These are phyloP conservation scores for Vaccinium macrocarpon DNA, from an alignment of 148 eudicot genomes.

Conservation along the genomic window DNA sequence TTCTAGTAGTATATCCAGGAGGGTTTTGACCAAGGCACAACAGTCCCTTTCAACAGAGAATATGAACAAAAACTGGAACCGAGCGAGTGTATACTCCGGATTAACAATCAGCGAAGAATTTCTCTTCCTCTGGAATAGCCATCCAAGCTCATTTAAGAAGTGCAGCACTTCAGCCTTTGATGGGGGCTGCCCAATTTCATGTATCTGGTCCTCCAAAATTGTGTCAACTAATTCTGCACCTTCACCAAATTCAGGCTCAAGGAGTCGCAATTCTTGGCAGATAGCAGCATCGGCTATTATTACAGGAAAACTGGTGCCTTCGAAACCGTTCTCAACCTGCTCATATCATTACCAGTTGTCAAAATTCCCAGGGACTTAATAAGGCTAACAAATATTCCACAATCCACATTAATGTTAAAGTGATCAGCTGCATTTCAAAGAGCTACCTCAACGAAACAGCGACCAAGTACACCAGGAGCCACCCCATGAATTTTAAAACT, in stretches of 20 bases:
- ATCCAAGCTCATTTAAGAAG: constrained; percentile 57
- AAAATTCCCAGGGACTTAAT: background rate
- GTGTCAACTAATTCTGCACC: constrained; percentile 22
- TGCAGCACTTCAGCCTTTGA: constrained; percentile 40
- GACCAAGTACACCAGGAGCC: constrained; percentile 42
- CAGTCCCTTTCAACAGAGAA: constrained; percentile 49
- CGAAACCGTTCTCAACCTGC: constrained; percentile 78
- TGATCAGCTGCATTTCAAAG: constrained; percentile 12
- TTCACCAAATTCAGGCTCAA: constrained; percentile 51
- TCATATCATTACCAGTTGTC: constrained; percentile 21
- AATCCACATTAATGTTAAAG: background rate
- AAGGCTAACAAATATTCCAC: constrained; percentile 1
- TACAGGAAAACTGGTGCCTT: constrained; percentile 67
- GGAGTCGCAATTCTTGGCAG: constrained; percentile 70
- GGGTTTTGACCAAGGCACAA: constrained; percentile 44
- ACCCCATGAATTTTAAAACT: constrained; percentile 41
- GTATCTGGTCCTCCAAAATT: constrained; percentile 15
- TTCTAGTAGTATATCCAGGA: constrained; percentile 40
- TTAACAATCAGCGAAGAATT: constrained; percentile 23
- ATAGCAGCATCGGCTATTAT: constrained; percentile 66
- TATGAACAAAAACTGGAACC: constrained; percentile 33
- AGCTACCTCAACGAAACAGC: constrained; percentile 79
- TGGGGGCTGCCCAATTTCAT: constrained; percentile 14
- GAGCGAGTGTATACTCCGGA: constrained; percentile 31
- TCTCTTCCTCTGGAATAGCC: constrained; percentile 48